A percentile compares a stretch with the other conserved stretches of the same genome.
phyloP scores from a whole-genome alignment of 495 filamentous ascomycete species.

The Penicillium daleae region DNA sequence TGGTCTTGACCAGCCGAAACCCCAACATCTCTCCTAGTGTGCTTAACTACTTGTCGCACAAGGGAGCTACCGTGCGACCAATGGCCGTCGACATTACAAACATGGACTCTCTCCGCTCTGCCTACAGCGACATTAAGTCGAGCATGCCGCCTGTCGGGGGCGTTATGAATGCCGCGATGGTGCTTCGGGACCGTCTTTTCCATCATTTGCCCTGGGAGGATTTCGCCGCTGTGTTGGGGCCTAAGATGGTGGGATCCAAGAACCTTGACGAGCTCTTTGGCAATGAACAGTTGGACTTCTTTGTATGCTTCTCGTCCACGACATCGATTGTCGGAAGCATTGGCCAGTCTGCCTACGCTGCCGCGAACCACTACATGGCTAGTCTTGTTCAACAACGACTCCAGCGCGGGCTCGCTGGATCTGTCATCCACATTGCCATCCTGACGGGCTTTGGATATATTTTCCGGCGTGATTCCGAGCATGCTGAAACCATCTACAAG shows the following conservation, averaged over 20 bases:
- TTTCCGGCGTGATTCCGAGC: not conserved
- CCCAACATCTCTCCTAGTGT: constrained; percentile 17
- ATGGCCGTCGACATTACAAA: not conserved
- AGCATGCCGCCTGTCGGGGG: not conserved
- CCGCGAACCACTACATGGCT: not conserved
- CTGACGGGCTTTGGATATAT: constrained; percentile 54
- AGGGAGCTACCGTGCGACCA: not conserved
- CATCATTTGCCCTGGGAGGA: not conserved
- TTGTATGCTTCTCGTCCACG: not conserved
- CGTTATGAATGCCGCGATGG: constrained; percentile 1
- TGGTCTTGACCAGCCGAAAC: constrained; percentile 24
- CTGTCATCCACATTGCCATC: constrained; percentile 20
- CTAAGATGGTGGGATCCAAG: not conserved
- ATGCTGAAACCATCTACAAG: not conserved
- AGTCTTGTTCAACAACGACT: not conserved
- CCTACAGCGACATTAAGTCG: not conserved
- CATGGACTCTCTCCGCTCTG: not conserved
- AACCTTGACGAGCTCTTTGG: constrained; percentile 5
- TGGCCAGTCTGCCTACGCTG: not conserved
- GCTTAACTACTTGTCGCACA: not conserved
- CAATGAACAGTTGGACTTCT: not conserved
- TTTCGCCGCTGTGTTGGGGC: not conserved
- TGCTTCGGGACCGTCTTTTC: not conserved
- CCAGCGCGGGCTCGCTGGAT: not conserved
- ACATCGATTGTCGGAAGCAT: not conserved